Evolutionary conservation across 73 alveolate species (phyloP), one percentile per base, ranked within the genome.

Genomic region (Blepharisma stoltei): DNA sequence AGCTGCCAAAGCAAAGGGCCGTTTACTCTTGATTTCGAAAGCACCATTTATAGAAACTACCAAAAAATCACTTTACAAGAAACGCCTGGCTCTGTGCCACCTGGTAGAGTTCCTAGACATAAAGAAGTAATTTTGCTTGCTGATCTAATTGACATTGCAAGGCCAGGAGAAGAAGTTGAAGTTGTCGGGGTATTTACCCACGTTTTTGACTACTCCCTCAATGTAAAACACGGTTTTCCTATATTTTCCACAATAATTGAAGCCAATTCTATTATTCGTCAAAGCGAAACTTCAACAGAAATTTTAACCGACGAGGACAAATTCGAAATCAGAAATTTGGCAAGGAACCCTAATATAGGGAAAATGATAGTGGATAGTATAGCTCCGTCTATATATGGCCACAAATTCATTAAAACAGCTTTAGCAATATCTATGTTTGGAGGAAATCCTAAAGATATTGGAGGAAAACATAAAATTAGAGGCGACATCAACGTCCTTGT

Each of bases 141-240:
- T 71, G 99, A 98, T 82, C 85, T 93, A 69, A 97, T 98, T 7
- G 99, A 98, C 88, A 82, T 89, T 7, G 98, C 99, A 25, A 88
- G 99, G 20, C 99, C 99, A 6, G 99, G 99, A n/a, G 99, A 98
- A 78, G 99, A 96, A 79, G 98, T 98, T 70, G 98, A 93, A 82
- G 92, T 94, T 25, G 93, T 97, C 37, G 99, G 99, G 46, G 83
- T 97, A 21, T 96, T 85, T 83, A 85, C 92, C 48, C 83, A 94
- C 76, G 95, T 89, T 87, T 95, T 90, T 78, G 99, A 97, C 82
- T 86, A 90, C 77, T 88, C 95, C 69, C 85, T 96, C 54, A 97
- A 94, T 84, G 95, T 91, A 14, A 96, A 97, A 87, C 98, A 97
- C 76, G 97, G 98, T 14, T 97, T 97, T 94, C 99, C 99, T 11